Conservation (phyloP, 495 filamentous ascomycete species). For the Tuber microsphaerosporum region DNA sequence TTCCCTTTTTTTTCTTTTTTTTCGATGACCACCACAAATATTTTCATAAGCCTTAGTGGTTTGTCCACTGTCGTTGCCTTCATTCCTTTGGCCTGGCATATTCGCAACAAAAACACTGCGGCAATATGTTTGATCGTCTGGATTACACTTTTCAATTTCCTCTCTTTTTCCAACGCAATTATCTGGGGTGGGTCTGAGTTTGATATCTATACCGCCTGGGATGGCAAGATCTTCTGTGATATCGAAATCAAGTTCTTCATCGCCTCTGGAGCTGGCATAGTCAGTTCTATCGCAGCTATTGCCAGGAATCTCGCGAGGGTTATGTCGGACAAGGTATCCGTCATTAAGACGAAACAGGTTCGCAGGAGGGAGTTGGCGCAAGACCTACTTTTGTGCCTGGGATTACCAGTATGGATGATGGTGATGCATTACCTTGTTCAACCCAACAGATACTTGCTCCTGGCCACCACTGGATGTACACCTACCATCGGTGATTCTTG, state of each 20-base stretch:
- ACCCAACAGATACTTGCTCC: conserved; percentile 63
- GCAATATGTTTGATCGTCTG: conserved; percentile 58
- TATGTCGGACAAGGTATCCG: conserved; percentile 58
- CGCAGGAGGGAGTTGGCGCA: conserved; percentile 50
- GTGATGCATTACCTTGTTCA: conserved; percentile 63
- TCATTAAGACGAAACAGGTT: conserved; percentile 50
- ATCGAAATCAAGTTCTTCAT: conserved; percentile 65
- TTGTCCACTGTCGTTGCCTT: conserved; percentile 23
- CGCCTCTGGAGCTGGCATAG: conserved; percentile 56
- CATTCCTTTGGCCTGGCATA: conserved; percentile 39
- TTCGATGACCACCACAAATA: conserved; percentile 11
- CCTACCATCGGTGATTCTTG: conserved; percentile 60
- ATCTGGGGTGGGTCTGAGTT: conserved; percentile 74
- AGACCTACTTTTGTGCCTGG: conserved; percentile 63
- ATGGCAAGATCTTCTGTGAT: conserved; percentile 74
- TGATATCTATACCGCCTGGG: conserved; percentile 54
- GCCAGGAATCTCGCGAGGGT: conserved; percentile 65
- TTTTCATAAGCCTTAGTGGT: conserved; percentile 25
- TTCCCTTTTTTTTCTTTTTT: neutral
- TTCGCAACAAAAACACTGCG: conserved; percentile 55
- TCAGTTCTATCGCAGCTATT: conserved; percentile 59
- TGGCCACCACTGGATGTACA: conserved; percentile 66
- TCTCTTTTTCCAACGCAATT: conserved; percentile 67
- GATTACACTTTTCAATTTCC: conserved; percentile 58
- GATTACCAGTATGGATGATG: conserved; percentile 59